Percentiles rank a stretch among this genome's conserved stretches.
These are phyloP conservation scores for Botryotinia narcissicola DNA, from an alignment of 2,329 filamentous ascomycete species.

Conservation along the genomic window DNA sequence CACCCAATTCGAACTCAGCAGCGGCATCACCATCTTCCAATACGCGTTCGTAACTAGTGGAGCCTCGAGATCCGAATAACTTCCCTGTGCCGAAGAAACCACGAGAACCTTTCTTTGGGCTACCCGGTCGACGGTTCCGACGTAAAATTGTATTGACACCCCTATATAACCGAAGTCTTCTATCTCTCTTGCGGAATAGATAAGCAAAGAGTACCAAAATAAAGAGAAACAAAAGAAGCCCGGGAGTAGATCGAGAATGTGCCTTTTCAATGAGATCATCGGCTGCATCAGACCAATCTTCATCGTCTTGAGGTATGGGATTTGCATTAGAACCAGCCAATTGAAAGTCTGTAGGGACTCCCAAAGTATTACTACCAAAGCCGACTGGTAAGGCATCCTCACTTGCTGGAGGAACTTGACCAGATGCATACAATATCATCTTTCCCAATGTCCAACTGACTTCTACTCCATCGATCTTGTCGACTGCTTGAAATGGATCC, in stretches of 20 bases:
- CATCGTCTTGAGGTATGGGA: slow-evolving; percentile 44
- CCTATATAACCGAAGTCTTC: slow-evolving; percentile 60
- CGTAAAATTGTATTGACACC: slow-evolving; percentile 49
- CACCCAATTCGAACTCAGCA: slow-evolving; percentile 74
- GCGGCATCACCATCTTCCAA: slow-evolving; percentile 72
- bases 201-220: slow-evolving; percentile 68
- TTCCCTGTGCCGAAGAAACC: slow-evolving; percentile 56
- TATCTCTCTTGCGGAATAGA: slow-evolving; percentile 76
- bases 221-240: slow-evolving; percentile 74
- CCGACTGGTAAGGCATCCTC: slow-evolving; percentile 72
- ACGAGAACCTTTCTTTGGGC: slow-evolving; percentile 46
- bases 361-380: slow-evolving; percentile 76
- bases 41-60: slow-evolving; percentile 73
- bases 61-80: slow-evolving; percentile 58
- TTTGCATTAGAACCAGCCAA: slow-evolving; percentile 61
- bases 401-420: slow-evolving; percentile 69
- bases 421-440: slow-evolving; percentile 91
- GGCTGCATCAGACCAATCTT: slow-evolving; percentile 53
- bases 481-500: slow-evolving; percentile 85
- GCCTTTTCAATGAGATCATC: slow-evolving; percentile 64
- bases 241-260: slow-evolving; percentile 66
- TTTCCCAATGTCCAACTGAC: slow-evolving; percentile 97
- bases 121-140: slow-evolving; percentile 46
- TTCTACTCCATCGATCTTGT: slow-evolving; percentile 88
- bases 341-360: slow-evolving; percentile 75